phyloP scores from a whole-genome alignment of 1,284 basidiomycete genomes.

The Prillingera fragicola region DNA sequence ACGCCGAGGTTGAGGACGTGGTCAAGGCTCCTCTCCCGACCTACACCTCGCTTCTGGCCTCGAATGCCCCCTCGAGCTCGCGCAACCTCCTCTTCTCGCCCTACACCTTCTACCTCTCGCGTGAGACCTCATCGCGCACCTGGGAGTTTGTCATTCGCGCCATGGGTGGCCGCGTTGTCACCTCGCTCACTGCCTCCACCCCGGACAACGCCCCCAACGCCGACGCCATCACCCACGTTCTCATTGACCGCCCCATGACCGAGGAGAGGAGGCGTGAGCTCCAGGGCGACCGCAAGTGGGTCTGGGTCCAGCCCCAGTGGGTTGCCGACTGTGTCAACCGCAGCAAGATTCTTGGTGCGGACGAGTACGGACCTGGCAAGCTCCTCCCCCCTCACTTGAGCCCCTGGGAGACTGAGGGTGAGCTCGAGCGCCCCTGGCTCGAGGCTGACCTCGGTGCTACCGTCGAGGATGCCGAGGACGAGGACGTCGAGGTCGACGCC shows the following conservation, averaged over 20 bases:
- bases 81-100: conserved; percentile 66
- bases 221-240: conserved; percentile 86
- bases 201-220: conserved; percentile 50
- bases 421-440: conserved; percentile 55
- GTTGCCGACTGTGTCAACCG: conserved; percentile 93
- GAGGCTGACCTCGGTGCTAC: conserved; percentile 50
- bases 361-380: conserved; percentile 78
- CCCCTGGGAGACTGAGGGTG: conserved; percentile 82
- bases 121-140: conserved; percentile 85
- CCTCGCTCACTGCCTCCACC: conserved; percentile 73
- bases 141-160: conserved; percentile 93
- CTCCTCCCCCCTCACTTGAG: conserved; percentile 90
- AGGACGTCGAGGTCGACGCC: conserved; percentile 38
- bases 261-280: conserved; percentile 55
- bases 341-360: conserved; percentile 76
- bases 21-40: conserved; percentile 62
- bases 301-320: conserved; percentile 97
- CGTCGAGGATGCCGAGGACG: conserved; percentile 36
- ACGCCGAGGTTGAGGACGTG: conserved; percentile 50
- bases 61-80: conserved; percentile 52
- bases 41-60: conserved; percentile 60
- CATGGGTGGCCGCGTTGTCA: conserved; percentile 80
- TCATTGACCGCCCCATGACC: conserved; percentile 81
- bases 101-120: conserved; percentile 90
- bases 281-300: conserved; percentile 63